Evolutionary conservation across 495 filamentous ascomycete species (phyloP), one percentile per base, ranked within the genome.

Genomic region (Hypomontagnella monticulosa): DNA sequence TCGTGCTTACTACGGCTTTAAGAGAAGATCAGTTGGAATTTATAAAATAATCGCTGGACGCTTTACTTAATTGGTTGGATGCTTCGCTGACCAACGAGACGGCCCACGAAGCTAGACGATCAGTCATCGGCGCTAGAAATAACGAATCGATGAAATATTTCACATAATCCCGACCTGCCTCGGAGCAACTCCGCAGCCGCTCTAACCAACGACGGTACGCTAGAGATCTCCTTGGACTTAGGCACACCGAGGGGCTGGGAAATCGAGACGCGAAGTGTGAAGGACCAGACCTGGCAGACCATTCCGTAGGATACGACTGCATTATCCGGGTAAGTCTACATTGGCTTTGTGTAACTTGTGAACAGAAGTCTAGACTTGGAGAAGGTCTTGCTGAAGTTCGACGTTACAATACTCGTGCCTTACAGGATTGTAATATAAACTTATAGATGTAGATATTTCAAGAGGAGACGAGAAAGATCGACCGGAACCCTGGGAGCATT

Each of bases 1-100:
- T 43, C 3, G 14, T 52, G 57, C 37, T 60, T 60, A 60, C 57
- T 51, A 43, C 12, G 14, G 4, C 11, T 16, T 20, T 37, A 30
- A 38, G 36, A 36, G 11, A 15, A 43, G 1, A 44, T 19, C 27
- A 43, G 1, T 12, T 1, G 4, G 7, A 2, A 57, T 36, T 57
- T 20, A 16, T 60, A 51, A 61, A 46, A 27, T 27, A 20, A 14
- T 50, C 20, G 4, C 16, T 32, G 2, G 11, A 18, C 11, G 10
- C 19, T 42, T 19, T 20, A 36, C 14, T 4, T 47, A n/a, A 59
- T 49, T 59, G 56, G 56, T 20, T 20, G 4, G 30, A 12, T 6
- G 23, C 3, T 12, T 16, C 15, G 48, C 48, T 53, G 48, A 53
- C 49, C n/a, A 61, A 53, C 8, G 18, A 14, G 4, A 27, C 11